A percentile compares a stretch with the other conserved stretches of the same genome.
Conservation (phyloP, 805 yeast species). For the Lachancea sp. region DNA sequence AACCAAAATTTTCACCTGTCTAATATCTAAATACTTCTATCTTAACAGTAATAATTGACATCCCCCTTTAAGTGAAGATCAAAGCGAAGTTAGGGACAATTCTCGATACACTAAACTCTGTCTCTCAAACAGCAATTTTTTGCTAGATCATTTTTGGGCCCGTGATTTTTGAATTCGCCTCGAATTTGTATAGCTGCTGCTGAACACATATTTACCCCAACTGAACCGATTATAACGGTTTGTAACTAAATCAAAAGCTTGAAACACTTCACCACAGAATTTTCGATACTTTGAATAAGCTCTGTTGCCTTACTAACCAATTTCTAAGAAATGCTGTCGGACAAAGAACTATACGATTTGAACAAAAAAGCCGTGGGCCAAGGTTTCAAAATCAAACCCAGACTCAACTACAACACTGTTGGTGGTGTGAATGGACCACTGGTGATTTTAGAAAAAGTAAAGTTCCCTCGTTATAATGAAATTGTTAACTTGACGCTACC, state of each 20-base stretch:
- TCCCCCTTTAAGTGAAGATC: slow-evolving; percentile 3
- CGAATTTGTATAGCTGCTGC: background rate
- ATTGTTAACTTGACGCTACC: slow-evolving; percentile 95
- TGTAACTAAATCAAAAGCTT: background rate
- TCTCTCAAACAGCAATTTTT: background rate
- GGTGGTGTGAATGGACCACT: slow-evolving; percentile 98
- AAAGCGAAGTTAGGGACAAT: background rate
- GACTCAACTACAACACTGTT: slow-evolving; percentile 90
- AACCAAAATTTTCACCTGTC: slow-evolving; percentile 5
- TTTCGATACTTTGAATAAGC: background rate
- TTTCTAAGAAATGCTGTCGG: slow-evolving; percentile 27
- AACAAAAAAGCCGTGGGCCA: slow-evolving; percentile 89
- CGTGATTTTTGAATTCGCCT: background rate
- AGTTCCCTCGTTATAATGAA: slow-evolving; percentile 88
- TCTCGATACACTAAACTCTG: background rate
- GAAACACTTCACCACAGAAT: background rate
- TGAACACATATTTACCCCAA: background rate
- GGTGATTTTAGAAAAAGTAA: slow-evolving; percentile 81
- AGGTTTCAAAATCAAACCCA: slow-evolving; percentile 86
- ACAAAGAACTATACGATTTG: slow-evolving; percentile 50
- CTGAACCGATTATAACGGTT: background rate
- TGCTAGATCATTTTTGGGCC: background rate
- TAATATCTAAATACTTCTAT: background rate
- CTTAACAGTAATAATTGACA: background rate
- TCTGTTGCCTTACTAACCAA: too few relatives aligned